A percentile compares a stretch with the other conserved stretches of the same genome.
Evolutionary conservation across 2,329 filamentous ascomycete species (phyloP).

Genomic region (Microdochium bolleyi): DNA sequence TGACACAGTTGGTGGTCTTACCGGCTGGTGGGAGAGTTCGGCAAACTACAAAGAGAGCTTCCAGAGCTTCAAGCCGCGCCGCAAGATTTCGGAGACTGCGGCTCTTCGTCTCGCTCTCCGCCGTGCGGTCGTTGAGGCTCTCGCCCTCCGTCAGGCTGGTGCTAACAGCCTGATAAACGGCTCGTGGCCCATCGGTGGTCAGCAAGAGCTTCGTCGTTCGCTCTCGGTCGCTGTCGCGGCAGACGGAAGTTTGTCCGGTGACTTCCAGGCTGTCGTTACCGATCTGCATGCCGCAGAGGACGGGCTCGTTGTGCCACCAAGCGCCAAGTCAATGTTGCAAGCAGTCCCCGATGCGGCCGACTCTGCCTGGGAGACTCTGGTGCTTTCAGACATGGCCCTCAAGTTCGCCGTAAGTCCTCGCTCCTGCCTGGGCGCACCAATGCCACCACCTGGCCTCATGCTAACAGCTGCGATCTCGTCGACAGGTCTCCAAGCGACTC

Average conservation of each 20-base stretch:
- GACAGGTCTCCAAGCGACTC: conserved; percentile 73
- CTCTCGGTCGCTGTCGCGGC: conserved; percentile 27
- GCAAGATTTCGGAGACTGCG: conserved; percentile 31
- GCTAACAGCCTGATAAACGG: conserved; percentile 12
- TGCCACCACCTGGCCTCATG: neutral
- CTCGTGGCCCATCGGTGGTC: conserved; percentile 15
- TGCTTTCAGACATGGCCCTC: conserved; percentile 47
- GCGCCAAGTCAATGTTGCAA: neutral
- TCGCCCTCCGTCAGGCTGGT: conserved; percentile 31
- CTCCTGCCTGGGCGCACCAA: neutral
- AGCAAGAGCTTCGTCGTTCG: conserved; percentile 25
- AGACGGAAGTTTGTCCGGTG: conserved; percentile 30
- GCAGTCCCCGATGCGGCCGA: neutral
- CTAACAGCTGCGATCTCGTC: conserved; percentile 3
- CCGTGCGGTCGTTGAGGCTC: conserved; percentile 43
- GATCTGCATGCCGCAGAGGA: neutral
- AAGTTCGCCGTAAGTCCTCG: conserved; percentile 64
- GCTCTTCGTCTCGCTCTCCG: conserved; percentile 40
- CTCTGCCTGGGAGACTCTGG: conserved; percentile 46
- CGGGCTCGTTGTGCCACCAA: neutral
- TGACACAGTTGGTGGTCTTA: conserved; percentile 36
- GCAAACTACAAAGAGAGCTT: conserved; percentile 43
- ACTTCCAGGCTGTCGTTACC: conserved; percentile 22
- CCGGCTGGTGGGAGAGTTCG: conserved; percentile 45
- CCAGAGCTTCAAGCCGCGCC: conserved; percentile 29